Base-by-base conservation (phyloP, 2,329 filamentous ascomycete species). In the Incumbomyces lentus region DNA sequence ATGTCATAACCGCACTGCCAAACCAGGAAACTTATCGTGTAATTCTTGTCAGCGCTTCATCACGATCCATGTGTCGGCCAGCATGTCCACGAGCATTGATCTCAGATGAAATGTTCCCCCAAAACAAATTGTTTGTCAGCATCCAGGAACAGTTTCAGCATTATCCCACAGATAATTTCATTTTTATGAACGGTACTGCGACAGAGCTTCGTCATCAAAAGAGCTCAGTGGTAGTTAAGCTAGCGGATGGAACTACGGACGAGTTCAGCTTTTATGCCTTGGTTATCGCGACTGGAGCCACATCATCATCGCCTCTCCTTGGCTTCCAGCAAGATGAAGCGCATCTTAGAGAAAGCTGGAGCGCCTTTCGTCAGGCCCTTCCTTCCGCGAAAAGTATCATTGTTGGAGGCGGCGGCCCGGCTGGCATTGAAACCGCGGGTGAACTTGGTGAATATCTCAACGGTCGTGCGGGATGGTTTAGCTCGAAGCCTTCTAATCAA, bases 401-500 rank as follows among this genome's bases (percentile, higher is more conserved):
- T 6, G 63, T 75, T 32, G 60, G 60, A 2, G 69, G 69, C 26
- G 68, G 66, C n/a, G 68, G 69, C 1, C 64, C 68, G 6, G 57
- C 65, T 1, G 68, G 69, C 3, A 56, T 74, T 13, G 72, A 74
- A 50, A 64, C 63, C 1, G 70, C 72, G 0, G 72, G 72, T 13
- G 71, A 75, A 49, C 59, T 75, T 0, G 75, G 71, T 22, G 70
- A 75, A 51, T 63, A 68, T 52, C 62, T 76, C 13, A 77, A 77
- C 48, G 69, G 72, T 1, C 61, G 60, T 1, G 57, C 66, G 0
- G 63, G 68, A 3, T 64, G 58, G 58, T 64, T 71, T 49, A 56
- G 42, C 35, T 60, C 60, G 2, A 61, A 55, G 16, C 47, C 57
- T 2, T 47, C 47, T 2, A 56, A 56, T 11, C 65, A 67, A 2